Evolutionary conservation across 1,284 basidiomycete species (phyloP).

Genomic region (Marasmius tenuissimus): DNA sequence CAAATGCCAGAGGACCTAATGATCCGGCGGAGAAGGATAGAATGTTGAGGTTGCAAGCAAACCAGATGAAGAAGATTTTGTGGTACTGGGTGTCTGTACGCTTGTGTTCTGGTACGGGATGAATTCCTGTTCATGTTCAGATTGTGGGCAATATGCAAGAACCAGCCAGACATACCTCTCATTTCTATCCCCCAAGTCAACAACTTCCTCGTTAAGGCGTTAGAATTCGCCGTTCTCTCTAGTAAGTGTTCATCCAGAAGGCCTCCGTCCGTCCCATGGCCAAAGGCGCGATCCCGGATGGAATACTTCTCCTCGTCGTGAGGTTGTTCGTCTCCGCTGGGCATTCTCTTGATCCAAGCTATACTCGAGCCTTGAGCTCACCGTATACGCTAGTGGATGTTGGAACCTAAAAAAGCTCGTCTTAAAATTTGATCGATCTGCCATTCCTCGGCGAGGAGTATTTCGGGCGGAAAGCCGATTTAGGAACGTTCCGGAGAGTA

Average conservation of each 20-base stretch:
- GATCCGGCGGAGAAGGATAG: slow-evolving; percentile 80
- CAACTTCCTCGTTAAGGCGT: background rate
- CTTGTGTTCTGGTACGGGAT: slow-evolving; percentile 1
- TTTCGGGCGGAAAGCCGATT: too few relatives aligned
- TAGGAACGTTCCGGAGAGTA: too few relatives aligned
- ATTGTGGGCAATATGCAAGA: background rate
- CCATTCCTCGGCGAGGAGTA: too few relatives aligned
- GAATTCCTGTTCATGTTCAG: background rate
- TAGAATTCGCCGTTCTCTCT: background rate
- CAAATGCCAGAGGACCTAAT: slow-evolving; percentile 67
- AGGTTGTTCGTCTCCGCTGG: too few relatives aligned
- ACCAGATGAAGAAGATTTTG: slow-evolving; percentile 78
- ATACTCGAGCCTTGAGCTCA: too few relatives aligned
- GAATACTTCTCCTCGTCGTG: too few relatives aligned
- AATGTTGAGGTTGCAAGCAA: slow-evolving; percentile 73
- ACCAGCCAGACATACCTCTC: background rate
- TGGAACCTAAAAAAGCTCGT: too few relatives aligned
- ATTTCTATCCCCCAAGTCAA: background rate
- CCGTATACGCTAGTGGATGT: too few relatives aligned
- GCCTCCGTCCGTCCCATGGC: background rate
- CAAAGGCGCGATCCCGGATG: too few relatives aligned
- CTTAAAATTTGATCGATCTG: too few relatives aligned
- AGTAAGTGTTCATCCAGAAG: background rate
- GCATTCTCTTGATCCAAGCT: too few relatives aligned
- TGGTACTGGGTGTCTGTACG: slow-evolving; percentile 47